phyloP scores from a whole-genome alignment of 2,329 filamentous ascomycete species.

The Alternaria angustiovoidea region DNA sequence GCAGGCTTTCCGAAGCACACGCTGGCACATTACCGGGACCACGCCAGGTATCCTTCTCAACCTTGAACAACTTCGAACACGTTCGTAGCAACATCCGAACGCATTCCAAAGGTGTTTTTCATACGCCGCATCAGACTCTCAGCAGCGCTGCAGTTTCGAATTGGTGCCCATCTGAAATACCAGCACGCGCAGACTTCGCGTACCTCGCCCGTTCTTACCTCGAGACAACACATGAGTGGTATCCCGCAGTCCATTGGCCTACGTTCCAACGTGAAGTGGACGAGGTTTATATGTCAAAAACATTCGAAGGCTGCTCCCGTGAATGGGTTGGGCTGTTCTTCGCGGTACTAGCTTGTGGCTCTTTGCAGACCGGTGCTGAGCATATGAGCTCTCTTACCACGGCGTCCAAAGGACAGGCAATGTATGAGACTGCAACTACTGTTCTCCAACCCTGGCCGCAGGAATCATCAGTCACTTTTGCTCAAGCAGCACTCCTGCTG shows the following conservation, averaged over 20 bases:
- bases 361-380: constrained; percentile 71
- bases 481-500: constrained; percentile 73
- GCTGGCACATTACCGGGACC: constrained; percentile 16
- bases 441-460: constrained; percentile 85
- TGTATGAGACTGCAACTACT: constrained; percentile 74
- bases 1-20: constrained; percentile 55
- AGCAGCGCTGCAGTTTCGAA: constrained; percentile 54
- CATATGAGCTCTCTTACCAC: constrained; percentile 63
- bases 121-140: constrained; percentile 70
- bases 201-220: constrained; percentile 79
- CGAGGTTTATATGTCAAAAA: constrained; percentile 73
- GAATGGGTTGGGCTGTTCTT: constrained; percentile 85
- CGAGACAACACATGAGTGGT: constrained; percentile 76
- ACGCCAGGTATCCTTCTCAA: constrained; percentile 64
- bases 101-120: constrained; percentile 81
- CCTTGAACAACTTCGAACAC: constrained; percentile 73
- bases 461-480: constrained; percentile 77
- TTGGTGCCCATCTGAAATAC: constrained; percentile 69
- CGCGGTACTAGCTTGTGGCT: constrained; percentile 81
- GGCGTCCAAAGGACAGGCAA: constrained; percentile 66
- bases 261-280: constrained; percentile 80
- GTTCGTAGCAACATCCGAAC: constrained; percentile 76
- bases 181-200: constrained; percentile 73
- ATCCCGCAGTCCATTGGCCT: constrained; percentile 89
- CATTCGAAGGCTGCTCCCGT: constrained; percentile 67